Evolutionary conservation across 192 early-diverging fungal genomes (phyloP), one percentile per base, ranked within the genome.

Genomic region (Glomus cerebriforme): DNA sequence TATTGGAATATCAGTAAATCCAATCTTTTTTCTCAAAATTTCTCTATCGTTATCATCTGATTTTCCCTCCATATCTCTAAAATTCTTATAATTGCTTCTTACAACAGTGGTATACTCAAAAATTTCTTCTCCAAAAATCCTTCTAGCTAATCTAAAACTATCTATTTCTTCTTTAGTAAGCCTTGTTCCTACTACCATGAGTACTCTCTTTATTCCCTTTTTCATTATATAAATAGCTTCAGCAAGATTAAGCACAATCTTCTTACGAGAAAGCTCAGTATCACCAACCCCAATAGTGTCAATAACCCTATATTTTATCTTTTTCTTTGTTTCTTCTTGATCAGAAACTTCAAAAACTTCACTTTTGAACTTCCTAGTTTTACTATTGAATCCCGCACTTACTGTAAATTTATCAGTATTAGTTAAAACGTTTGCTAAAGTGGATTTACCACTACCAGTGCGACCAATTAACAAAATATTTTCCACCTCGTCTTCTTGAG

Each of bases 261-360:
- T 39, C 8, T 73, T 26, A 19, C n/a, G 12, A 4, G 72, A 59
- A 59, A 73, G 29, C 8, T 32, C 10, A 27, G 54, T 73, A 59
- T 59, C 54, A 73, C 49, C 45, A 32, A 73, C 35, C 31, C 72
- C 72, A 5, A 39, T 10, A 22, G 72, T 73, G 59, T 73, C n/a
- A 35, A 59, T 59, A 29, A 73, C 35, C 31, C 58, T 3, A 24
- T 73, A 73, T 59, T 73, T 73, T 9, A n/a, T n/a, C n/a, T n/a
- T n/a, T n/a, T n/a, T n/a, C n/a, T n/a, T n/a, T n/a, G 29, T 73
- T 29, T 31, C 72, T 73, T 59, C 54, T 8, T 10, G 5, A n/a
- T n/a, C n/a, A n/a, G n/a, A n/a, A n/a, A n/a, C n/a, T 24, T 59
- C 58, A 73, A 73, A 59, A 31, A 27, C 31, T 73, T 73, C 54